Evolutionary conservation across 2,329 filamentous ascomycete genomes (phyloP), one percentile per base, ranked within the genome.

Genomic region (Colletotrichum limetticola): DNA sequence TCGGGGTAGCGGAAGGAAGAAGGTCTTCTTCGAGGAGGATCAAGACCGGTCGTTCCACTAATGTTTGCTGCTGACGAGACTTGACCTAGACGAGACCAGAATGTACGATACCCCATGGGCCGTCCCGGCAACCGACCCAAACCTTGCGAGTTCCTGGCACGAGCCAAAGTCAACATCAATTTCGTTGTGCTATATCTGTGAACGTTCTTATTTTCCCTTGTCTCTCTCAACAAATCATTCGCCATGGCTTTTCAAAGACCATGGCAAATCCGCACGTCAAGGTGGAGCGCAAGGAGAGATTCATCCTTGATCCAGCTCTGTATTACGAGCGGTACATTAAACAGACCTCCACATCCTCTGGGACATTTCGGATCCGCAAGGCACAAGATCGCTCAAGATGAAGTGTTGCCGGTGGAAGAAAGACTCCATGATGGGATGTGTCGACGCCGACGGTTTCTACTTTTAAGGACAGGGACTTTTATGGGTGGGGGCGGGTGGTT

Each of bases 211-310:
- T n/a, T 57, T 60, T 64, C n/a, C 64, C 71, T 61, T 66, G 57
- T 7, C 46, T 5, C n/a, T 55, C 56, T 65, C 42, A 56, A 58
- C n/a, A 19, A 12, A 52, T 46, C 32, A 58, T 46, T n/a, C 56
- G 58, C 68, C 68, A 11, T 49, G 9, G 42, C 61, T 32, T 57
- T 28, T n/a, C 32, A 4, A 53, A 49, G 58, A 49, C 53, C 61
- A 68, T 73, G 63, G 28, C 65, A 66, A 22, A 64, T 89, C 89
- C 91, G 91, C 91, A 91, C 89, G 90, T 90, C 90, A 87, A 90
- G 91, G 91, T 92, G 91, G 90, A 92, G 91, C 90, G 89, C 90
- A 92, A 92, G 91, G 91, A 89, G 90, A 92, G 91, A 91, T 81
- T 85, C 85, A 90, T 92, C 91, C 91, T 92, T 92, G 90, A 87